Base-by-base conservation (phyloP, 2,329 filamentous ascomycete genomes). In the Aspergillus clavatus region DNA sequence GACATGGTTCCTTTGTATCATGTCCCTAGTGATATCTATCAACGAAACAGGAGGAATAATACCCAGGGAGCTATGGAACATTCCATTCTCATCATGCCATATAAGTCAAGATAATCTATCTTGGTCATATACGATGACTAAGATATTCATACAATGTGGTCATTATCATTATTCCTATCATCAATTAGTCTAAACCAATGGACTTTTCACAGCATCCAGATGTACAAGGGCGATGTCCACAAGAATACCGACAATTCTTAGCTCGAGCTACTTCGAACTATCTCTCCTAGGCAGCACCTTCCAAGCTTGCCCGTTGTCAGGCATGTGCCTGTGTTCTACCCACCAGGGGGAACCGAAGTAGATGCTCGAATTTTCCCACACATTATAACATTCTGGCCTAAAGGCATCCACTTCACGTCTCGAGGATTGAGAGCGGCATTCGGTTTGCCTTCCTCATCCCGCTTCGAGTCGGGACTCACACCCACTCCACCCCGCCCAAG, bases 351-450 rank as follows among this genome's bases (percentile, higher is more conserved):
- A n/a, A 16, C 40, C 14, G 40, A 24, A 23, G 41, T 31, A 26
- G 14, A 14, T 21, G 40, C 26, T 21, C 65, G 57, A 28, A 85
- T 71, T 46, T 73, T 79, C 19, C 88, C 89, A 62, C 86, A 93
- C 51, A 95, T 74, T 1, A 95, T 86, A 21, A 89, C 82, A 66
- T 95, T 89, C 47, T 88, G 82, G 2, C 87, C 89, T 48, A 95
- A 76, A 26, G 86, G 86, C 42, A 81, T 76, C 89, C 89, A 95
- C 47, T 71, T 77, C 8, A 88, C 81, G 43, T 83, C 74, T 37
- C 69, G 74, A 38, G 94, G 73, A 53, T 83, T 81, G 12, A 84
- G 80, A 1, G 82, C 82, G 5, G 84, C 75, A 38, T 79, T 67
- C 4, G 77, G 75, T 37, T 71, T 69, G 3, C 78, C 80, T 14